Percentiles rank a stretch among this genome's conserved stretches.
These are phyloP conservation scores for Withania somnifera DNA, from an alignment of 305 asterid genomes.

Conservation along the genomic window DNA sequence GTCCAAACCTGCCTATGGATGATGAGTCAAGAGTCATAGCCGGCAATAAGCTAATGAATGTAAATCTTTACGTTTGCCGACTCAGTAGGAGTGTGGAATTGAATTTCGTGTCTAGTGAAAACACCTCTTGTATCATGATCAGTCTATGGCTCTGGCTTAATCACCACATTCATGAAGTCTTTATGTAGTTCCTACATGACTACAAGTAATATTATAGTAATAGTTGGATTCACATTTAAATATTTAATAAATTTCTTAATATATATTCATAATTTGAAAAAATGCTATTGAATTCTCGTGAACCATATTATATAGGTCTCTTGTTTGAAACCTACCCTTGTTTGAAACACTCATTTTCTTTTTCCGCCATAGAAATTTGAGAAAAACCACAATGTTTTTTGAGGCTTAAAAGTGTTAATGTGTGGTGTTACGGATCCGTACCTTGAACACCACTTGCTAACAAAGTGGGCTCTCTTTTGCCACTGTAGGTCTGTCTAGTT, in stretches of 20 bases:
- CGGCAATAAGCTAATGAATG: background rate
- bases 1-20: background rate
- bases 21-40: background rate
- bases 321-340: background rate
- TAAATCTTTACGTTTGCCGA: background rate
- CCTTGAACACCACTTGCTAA: slow-evolving; percentile 15
- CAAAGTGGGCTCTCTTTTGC: slow-evolving; percentile 8
- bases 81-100: background rate
- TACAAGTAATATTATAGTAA: no score
- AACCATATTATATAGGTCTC: background rate
- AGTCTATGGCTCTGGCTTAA: background rate
- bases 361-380: background rate
- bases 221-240: no score
- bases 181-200: no score
- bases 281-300: background rate
- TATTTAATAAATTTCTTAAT: no score
- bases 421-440: slow-evolving; percentile 33
- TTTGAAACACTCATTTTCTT: background rate
- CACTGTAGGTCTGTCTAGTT: background rate
- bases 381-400: background rate
- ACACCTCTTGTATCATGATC: background rate
- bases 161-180: background rate
- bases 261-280: no score
- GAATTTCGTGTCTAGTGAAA: no score
- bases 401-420: background rate